These are phyloP conservation scores for Aegle marmelos DNA, from an alignment of 345 rosid species.

Conservation along the genomic window DNA sequence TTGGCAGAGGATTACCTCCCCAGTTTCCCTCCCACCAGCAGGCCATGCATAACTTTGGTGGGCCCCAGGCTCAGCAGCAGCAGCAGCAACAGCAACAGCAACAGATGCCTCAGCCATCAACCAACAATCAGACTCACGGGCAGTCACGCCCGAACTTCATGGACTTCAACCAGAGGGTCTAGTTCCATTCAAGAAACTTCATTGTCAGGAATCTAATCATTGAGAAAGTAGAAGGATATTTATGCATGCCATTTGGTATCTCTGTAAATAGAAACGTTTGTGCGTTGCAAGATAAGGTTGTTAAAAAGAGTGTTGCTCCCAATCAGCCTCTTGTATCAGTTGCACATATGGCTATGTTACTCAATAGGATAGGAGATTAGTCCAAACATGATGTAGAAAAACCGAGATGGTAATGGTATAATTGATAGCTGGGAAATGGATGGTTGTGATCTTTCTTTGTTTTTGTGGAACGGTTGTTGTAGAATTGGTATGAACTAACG, in stretches of 20 bases:
- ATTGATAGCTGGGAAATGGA: constrained; percentile 10
- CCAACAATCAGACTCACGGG: constrained; percentile 33
- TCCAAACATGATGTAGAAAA: constrained; percentile 10
- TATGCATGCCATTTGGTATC: neutral
- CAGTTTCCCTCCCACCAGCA: constrained; percentile 52
- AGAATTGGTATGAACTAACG: neutral
- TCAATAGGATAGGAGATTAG: constrained; percentile 12
- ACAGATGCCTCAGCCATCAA: constrained; percentile 38
- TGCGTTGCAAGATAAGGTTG: constrained; percentile 23
- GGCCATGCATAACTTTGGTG: constrained; percentile 42
- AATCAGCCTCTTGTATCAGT: constrained; percentile 17
- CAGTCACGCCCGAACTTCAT: constrained; percentile 43
- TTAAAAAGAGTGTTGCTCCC: constrained; percentile 1
- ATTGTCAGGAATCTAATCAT: constrained; percentile 5
- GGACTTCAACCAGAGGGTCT: constrained; percentile 46
- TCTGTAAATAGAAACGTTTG: constrained; percentile 24
- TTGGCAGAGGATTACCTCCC: constrained; percentile 35
- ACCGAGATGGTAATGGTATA: constrained; percentile 11
- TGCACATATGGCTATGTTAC: constrained; percentile 16
- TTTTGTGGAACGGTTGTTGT: neutral
- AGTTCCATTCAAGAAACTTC: constrained; percentile 9
- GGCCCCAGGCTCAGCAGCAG: constrained; percentile 42
- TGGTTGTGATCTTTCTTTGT: neutral
- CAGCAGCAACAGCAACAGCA: constrained; percentile 26
- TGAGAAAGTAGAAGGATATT: constrained; percentile 9